These are phyloP conservation scores for Capsicum pubescens DNA, from an alignment of 257 asterid genomes.

Conservation along the genomic window DNA sequence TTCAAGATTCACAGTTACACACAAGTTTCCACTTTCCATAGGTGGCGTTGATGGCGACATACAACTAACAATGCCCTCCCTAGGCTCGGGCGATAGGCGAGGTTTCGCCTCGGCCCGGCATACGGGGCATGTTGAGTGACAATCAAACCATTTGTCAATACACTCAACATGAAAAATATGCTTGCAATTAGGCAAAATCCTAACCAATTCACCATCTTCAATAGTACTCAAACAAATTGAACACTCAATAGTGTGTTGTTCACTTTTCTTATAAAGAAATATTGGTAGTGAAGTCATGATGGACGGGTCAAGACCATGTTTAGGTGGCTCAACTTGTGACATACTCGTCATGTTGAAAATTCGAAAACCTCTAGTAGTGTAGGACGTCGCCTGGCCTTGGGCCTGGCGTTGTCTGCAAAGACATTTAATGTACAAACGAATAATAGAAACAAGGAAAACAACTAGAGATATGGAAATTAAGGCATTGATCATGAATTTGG, in stretches of 20 bases:
- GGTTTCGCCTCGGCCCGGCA: conserved; percentile 76
- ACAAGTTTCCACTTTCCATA: conserved; percentile 30
- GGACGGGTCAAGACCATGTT: conserved; percentile 63
- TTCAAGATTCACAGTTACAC: conserved; percentile 8
- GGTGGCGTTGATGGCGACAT: conserved; percentile 54
- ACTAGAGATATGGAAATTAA: conserved; percentile 64
- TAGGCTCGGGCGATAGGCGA: conserved; percentile 52
- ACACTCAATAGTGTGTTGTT: conserved; percentile 49
- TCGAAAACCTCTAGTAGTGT: conserved; percentile 1
- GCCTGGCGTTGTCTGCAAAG: conserved; percentile 63
- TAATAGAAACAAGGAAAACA: conserved; percentile 52
- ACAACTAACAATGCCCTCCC: conserved; percentile 51
- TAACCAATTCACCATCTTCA: conserved; percentile 68
- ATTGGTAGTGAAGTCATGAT: conserved; percentile 47
- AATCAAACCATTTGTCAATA: conserved; percentile 68
- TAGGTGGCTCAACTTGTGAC: conserved; percentile 48
- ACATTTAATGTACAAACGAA: conserved; percentile 67
- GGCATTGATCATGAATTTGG: conserved; percentile 68
- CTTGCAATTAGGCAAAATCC: conserved; percentile 72
- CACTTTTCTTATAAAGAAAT: background rate
- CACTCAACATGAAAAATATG: conserved; percentile 79
- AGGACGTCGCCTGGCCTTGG: conserved; percentile 45
- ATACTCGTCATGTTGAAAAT: conserved; percentile 40
- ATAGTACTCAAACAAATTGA: conserved; percentile 66
- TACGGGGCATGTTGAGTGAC: conserved; percentile 77